Percentiles rank a stretch among this genome's conserved stretches.
Evolutionary conservation across 2,329 filamentous ascomycete species (phyloP).

Genomic region (Immersiporthe knoxdaviesiana): DNA sequence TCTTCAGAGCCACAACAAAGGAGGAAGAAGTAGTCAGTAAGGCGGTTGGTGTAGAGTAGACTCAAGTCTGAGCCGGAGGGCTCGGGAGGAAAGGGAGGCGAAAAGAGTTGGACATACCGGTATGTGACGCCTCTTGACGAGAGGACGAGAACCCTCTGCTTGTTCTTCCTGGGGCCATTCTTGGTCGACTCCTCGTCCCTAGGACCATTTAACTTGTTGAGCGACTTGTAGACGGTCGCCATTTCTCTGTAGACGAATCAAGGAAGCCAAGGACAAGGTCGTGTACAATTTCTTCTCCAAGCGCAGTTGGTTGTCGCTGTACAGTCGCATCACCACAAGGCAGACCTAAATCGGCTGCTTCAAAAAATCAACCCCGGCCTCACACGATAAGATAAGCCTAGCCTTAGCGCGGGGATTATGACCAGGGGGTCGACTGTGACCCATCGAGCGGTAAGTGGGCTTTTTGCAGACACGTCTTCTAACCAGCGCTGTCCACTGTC

Average conservation of each 20-base stretch:
- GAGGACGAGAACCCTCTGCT: conserved; percentile 82
- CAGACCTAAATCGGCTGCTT: background rate
- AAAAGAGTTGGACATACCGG: conserved; percentile 54
- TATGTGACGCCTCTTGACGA: conserved; percentile 92
- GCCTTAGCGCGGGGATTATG: conserved; percentile 10
- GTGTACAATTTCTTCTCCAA: background rate
- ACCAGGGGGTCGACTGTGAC: background rate
- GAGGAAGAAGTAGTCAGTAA: conserved; percentile 8
- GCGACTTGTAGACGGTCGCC: conserved; percentile 76
- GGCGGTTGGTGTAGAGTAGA: background rate
- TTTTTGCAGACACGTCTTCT: background rate
- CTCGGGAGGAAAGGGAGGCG: background rate
- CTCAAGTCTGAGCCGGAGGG: background rate
- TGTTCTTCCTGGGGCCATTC: conserved; percentile 63
- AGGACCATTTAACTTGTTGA: conserved; percentile 60
- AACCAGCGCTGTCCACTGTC: conserved; percentile 11
- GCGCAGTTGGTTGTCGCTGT: conserved; percentile 4
- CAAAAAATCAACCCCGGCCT: conserved; percentile 14
- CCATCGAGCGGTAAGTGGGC: conserved; percentile 11
- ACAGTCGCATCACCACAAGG: background rate
- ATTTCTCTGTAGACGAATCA: conserved; percentile 46
- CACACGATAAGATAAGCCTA: conserved; percentile 18
- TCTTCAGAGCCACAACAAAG: conserved; percentile 50
- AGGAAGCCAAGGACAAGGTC: background rate
- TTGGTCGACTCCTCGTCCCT: conserved; percentile 51